Conservation (phyloP, 495 filamentous ascomycete genomes). For the Chlorociboria aeruginascens region DNA sequence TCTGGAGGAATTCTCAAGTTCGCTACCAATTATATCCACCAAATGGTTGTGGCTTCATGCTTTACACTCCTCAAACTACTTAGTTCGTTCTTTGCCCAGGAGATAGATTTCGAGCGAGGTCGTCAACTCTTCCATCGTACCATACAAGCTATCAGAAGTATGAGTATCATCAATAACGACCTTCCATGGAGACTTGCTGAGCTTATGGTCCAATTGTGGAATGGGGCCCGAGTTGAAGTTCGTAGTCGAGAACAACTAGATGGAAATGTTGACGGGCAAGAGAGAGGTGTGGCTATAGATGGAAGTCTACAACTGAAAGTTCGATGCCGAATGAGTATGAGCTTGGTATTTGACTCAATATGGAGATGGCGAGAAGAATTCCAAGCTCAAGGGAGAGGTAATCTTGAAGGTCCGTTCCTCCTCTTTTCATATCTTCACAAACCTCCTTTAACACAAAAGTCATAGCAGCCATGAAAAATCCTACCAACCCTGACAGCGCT, state of each 20-base stretch:
- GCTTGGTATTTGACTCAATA: constrained; percentile 80
- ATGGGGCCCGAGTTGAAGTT: constrained; percentile 45
- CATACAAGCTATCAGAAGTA: constrained; percentile 62
- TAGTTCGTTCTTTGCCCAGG: constrained; percentile 66
- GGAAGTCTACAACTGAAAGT: constrained; percentile 75
- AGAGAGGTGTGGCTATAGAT: constrained; percentile 33
- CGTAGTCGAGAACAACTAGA: constrained; percentile 19
- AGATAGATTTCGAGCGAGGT: constrained; percentile 66
- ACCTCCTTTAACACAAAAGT: constrained; percentile 2
- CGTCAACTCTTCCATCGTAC: constrained; percentile 62
- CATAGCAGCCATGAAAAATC: constrained; percentile 65
- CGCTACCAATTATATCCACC: constrained; percentile 76
- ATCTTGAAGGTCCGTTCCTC: constrained; percentile 56
- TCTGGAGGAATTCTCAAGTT: constrained; percentile 44
- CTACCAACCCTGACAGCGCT: constrained; percentile 72
- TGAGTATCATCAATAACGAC: constrained; percentile 75
- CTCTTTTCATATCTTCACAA: background rate
- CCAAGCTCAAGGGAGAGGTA: constrained; percentile 61
- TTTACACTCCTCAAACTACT: constrained; percentile 78
- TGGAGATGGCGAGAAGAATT: constrained; percentile 90
- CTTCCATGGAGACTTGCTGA: constrained; percentile 77
- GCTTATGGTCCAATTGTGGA: constrained; percentile 88
- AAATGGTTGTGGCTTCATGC: constrained; percentile 82
- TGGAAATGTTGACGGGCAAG: constrained; percentile 14
- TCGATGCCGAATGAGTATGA: constrained; percentile 86